Evolutionary conservation across 495 filamentous ascomycete genomes (phyloP).

Genomic region (Lophiotrema nucula): DNA sequence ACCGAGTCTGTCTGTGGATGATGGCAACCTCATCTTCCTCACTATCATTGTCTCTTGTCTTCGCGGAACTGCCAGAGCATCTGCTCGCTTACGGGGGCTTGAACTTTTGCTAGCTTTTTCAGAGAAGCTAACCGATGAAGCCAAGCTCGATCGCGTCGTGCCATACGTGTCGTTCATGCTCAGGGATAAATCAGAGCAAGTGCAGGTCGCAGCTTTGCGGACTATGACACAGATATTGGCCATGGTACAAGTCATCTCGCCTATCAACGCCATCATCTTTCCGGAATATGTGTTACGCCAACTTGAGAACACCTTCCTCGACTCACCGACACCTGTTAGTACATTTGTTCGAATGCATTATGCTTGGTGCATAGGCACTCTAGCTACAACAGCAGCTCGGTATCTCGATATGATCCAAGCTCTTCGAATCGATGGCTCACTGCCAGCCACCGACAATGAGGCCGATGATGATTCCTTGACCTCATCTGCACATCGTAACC

Average conservation of each 20-base stretch:
- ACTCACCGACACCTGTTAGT: conserved; percentile 53
- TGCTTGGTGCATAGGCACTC: conserved; percentile 84
- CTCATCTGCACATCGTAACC: conserved; percentile 65
- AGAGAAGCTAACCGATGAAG: conserved; percentile 89
- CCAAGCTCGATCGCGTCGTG: conserved; percentile 90
- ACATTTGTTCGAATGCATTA: conserved; percentile 81
- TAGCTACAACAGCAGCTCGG: conserved; percentile 82
- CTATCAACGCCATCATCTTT: conserved; percentile 92
- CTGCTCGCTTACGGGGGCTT: conserved; percentile 84
- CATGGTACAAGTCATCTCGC: conserved; percentile 81
- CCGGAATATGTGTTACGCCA: conserved; percentile 90
- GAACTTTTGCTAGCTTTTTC: conserved; percentile 92
- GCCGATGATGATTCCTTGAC: conserved; percentile 60
- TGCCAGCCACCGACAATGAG: conserved; percentile 75
- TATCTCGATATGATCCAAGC: conserved; percentile 92
- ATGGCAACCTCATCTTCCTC: conserved; percentile 90
- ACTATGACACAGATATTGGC: conserved; percentile 84
- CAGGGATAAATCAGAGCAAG: conserved; percentile 75
- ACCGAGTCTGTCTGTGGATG: conserved; percentile 57
- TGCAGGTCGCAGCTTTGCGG: conserved; percentile 80
- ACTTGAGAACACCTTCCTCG: conserved; percentile 67
- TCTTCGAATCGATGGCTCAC: conserved; percentile 76
- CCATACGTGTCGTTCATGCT: conserved; percentile 83
- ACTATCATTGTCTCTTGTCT: conserved; percentile 83
- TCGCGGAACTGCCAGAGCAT: conserved; percentile 81